Base-by-base conservation (phyloP, 169 alveolate genomes). In the Eimeria necatrix region DNA sequence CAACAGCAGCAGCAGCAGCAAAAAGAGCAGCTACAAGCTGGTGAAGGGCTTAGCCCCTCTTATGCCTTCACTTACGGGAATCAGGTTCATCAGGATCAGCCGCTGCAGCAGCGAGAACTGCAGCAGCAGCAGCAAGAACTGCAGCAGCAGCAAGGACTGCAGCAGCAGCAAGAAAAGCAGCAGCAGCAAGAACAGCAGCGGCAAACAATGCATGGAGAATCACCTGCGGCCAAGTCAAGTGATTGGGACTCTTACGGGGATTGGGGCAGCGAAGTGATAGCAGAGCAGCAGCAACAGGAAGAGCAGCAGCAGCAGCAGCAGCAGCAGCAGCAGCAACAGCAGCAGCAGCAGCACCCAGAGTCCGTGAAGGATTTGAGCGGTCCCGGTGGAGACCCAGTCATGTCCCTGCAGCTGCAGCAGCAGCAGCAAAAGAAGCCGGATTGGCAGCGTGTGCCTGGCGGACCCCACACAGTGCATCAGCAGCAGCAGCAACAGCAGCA, bases 231-330 rank as follows among this genome's bases (percentile, higher is more conserved):
- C 14, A 8, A 9, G 64, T 56, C 64, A 56, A 14, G 14, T 56
- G 64, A 14, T 9, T 56, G 64, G 64, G 64, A 56, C 64, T 8
- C 64, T 14, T 8, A 56, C 14, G 64, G 14, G 14, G 64, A 56
- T 56, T 56, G 64, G 64, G 64, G 14, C 64, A 56, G 64, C 64
- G 20, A 56, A 56, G 20, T 56, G 14, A 14, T 14, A 56, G 64
- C 64, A 56, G 64, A 14, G 20, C 20, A 14, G 64, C 64, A 56
- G 14, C 64, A 56, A 14, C 64, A 56, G 9, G 60, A 49, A 3
- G 24, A 73, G 12, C 84, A 73, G 59, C 84, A 73, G 84, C 84
- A 73, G 59, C 84, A 73, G 48, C 53, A 32, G 84, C 86, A 76
- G 86, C 64, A 74, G 86, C 86, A 74, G 32, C 64, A 76, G 61